Conservation (phyloP, 2,329 filamentous ascomycete species). For the Calonectria naviculata region DNA sequence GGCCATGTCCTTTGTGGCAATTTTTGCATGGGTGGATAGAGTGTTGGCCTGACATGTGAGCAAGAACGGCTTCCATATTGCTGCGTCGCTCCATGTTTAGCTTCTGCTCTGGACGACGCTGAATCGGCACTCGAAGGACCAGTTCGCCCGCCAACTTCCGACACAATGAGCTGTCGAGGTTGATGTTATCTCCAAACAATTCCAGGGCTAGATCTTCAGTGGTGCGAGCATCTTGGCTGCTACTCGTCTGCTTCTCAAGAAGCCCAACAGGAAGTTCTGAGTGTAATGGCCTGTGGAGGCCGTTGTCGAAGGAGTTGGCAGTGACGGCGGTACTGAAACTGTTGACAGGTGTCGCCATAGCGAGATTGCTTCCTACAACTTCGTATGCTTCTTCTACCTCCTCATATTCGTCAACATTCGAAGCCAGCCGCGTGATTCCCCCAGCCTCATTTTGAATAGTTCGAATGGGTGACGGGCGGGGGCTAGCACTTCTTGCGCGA, state of each 20-base stretch:
- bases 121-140: constrained; percentile 61
- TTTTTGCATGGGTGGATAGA: constrained; percentile 66
- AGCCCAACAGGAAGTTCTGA: not conserved
- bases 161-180: constrained; percentile 65
- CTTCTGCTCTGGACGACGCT: constrained; percentile 64
- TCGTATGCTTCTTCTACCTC: not conserved
- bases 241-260: not conserved
- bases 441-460: not conserved
- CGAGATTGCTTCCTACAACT: not conserved
- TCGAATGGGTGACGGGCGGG: not conserved
- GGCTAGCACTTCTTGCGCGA: not conserved
- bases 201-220: constrained; percentile 60
- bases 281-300: not conserved
- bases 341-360: not conserved
- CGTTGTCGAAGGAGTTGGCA: not conserved
- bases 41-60: constrained; percentile 64
- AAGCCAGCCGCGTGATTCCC: not conserved
- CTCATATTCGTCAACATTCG: not conserved
- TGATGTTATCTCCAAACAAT: constrained; percentile 59
- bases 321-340: not conserved
- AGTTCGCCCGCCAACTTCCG: constrained; percentile 62
- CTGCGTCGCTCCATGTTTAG: constrained; percentile 68
- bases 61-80: constrained; percentile 70
- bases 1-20: constrained; percentile 69
- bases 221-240: constrained; percentile 37